A percentile compares a stretch with the other conserved stretches of the same genome.
Evolutionary conservation across 2,329 filamentous ascomycete genomes (phyloP).

Genomic region (Hansfordia pulvinata): DNA sequence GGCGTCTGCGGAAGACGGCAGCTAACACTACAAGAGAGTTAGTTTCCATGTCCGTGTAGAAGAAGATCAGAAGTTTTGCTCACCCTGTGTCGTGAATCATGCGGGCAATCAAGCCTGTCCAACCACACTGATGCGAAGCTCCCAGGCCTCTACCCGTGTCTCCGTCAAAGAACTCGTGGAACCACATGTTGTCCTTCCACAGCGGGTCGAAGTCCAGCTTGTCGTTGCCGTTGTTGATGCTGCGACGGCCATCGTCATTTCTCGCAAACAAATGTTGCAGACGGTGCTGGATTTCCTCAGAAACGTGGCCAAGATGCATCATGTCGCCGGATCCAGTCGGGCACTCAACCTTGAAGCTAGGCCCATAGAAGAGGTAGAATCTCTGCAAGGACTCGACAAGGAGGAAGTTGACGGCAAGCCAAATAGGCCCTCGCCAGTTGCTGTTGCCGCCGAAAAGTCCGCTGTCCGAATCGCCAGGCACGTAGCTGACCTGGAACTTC

Average conservation of each 20-base stretch:
- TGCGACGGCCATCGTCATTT: slow-evolving; percentile 72
- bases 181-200: slow-evolving; percentile 92
- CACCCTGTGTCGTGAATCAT: slow-evolving; percentile 98
- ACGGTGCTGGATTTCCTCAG: slow-evolving; percentile 89
- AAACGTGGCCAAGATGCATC: slow-evolving; percentile 91
- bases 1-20: slow-evolving; percentile 90
- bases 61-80: slow-evolving; percentile 17
- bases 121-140: slow-evolving; percentile 88
- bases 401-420: slow-evolving; percentile 92
- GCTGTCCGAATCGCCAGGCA: slow-evolving; percentile 92
- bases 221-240: slow-evolving; percentile 76
- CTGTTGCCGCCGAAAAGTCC: slow-evolving; percentile 93
- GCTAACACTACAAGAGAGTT: slow-evolving; percentile 48
- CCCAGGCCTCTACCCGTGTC: slow-evolving; percentile 81
- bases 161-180: slow-evolving; percentile 95
- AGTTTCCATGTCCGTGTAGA: slow-evolving; percentile 15
- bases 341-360: slow-evolving; percentile 79
- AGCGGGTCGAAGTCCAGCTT: slow-evolving; percentile 80
- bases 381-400: slow-evolving; percentile 88
- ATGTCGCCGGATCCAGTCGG: slow-evolving; percentile 85
- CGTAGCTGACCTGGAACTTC: slow-evolving; percentile 74
- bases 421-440: slow-evolving; percentile 94
- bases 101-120: slow-evolving; percentile 90
- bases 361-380: slow-evolving; percentile 94
- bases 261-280: slow-evolving; percentile 83